Base-by-base conservation (phyloP, 208 protist species). In the Lotmaria passim region DNA sequence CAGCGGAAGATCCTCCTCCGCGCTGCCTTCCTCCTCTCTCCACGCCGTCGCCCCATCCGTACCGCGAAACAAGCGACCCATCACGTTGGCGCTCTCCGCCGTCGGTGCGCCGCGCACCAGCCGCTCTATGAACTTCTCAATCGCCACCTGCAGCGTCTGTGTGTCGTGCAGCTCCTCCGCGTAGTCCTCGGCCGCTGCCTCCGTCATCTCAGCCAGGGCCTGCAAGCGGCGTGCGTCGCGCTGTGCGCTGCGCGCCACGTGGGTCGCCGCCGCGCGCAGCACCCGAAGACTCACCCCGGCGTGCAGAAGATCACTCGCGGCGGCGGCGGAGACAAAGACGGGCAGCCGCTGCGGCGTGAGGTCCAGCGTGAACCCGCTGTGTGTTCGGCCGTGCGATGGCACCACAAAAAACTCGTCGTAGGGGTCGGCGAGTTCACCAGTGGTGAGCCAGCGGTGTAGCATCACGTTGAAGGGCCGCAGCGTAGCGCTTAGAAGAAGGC, bases 361-460 rank as follows among this genome's bases (percentile, higher is more conserved):
- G 51, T 93, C 90, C 7, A 93, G 64, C n/a, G 56, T 51, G 69
- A 85, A 96, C 30, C 87, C 86, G 67, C 78, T 83, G 30, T 67
- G 51, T 15, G 83, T 91, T 38, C 69, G 65, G 14, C 83, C 85
- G 55, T 90, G 73, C 30, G 87, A 88, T 21, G 85, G 78, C 7
- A 96, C 77, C 50, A 95, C 86, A 64, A 96, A 96, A 55, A 96
- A 96, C 73, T 96, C 90, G 73, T 93, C 90, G 38, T 82, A 82
- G 0, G 87, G 84, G 60, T 96, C 90, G 0, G 30, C 46, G 10
- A 92, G 58, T 26, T 87, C 79, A 51, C 90, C 88, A 2, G 43
- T 33, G 19, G 75, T 82, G 34, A 96, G 64, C 90, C 90, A 96
- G 47, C 51, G 36, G 17, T 78, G 66, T 36, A 93, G 55, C 85